phyloP scores from a whole-genome alignment of 352 stramenopile species.

The Pythium plurisporium region DNA sequence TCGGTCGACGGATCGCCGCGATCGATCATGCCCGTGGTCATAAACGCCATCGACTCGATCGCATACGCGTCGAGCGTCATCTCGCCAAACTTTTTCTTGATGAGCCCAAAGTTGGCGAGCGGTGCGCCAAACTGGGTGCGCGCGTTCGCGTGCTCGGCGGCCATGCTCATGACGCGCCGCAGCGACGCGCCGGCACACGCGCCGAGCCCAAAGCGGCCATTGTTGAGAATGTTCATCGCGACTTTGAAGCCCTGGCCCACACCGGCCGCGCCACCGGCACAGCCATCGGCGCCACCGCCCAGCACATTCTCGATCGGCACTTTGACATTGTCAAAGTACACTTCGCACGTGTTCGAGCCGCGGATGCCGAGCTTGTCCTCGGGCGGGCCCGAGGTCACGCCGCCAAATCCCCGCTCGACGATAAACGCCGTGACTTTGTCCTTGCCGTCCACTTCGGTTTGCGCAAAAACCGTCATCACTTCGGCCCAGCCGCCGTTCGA shows the following conservation, averaged over 20 bases:
- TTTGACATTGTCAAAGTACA: constrained; percentile 95
- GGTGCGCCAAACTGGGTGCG: constrained; percentile 80
- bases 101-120: constrained; percentile 73
- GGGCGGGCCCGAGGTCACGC: constrained; percentile 87
- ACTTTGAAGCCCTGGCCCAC: constrained; percentile 91
- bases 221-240: constrained; percentile 92
- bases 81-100: constrained; percentile 87
- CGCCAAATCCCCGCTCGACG: constrained; percentile 91
- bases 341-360: constrained; percentile 95
- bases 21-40: constrained; percentile 88
- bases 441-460: constrained; percentile 93
- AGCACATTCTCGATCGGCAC: constrained; percentile 91
- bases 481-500: constrained; percentile 95
- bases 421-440: constrained; percentile 98
- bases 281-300: constrained; percentile 70
- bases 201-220: constrained; percentile 88
- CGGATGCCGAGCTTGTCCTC: constrained; percentile 98
- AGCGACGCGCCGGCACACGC: constrained; percentile 69
- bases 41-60: constrained; percentile 88
- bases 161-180: constrained; percentile 57
- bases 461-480: constrained; percentile 96
- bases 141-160: constrained; percentile 68
- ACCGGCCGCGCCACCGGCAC: constrained; percentile 59
- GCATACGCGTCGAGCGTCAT: constrained; percentile 81
- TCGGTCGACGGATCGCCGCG: constrained; percentile 79